Percentiles rank a stretch among this genome's conserved stretches.
Evolutionary conservation across 75 land plant species (phyloP).

Genomic region (Ceratopteris richardii): DNA sequence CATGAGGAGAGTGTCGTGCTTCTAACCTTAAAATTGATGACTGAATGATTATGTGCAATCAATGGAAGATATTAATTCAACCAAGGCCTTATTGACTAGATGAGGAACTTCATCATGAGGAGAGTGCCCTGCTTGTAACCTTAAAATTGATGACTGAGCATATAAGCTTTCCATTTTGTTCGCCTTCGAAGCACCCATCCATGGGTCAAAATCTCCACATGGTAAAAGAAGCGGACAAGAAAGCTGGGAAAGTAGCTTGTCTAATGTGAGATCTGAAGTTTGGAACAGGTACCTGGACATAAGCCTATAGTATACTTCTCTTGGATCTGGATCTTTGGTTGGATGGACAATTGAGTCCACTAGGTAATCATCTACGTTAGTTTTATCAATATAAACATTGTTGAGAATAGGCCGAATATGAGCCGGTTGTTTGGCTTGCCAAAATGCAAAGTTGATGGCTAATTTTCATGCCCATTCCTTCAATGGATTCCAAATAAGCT

Average conservation of each 20-base stretch:
- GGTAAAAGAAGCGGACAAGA: constrained; percentile 78
- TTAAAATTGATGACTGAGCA: constrained; percentile 63
- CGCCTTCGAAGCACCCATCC: constrained; percentile 88
- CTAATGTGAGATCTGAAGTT: constrained; percentile 53
- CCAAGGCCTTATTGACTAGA: constrained; percentile 59
- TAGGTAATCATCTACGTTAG: constrained; percentile 94
- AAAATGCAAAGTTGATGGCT: constrained; percentile 70
- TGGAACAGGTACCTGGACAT: constrained; percentile 70
- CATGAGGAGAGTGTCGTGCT: too few relatives aligned
- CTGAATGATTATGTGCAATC: too few relatives aligned
- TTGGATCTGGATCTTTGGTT: constrained; percentile 82
- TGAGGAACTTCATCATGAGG: constrained; percentile 98
- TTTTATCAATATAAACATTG: constrained; percentile 71
- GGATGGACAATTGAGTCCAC: constrained; percentile 81
- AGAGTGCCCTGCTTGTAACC: constrained; percentile 94
- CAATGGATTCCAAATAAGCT: constrained; percentile 58
- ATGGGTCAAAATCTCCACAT: constrained; percentile 97
- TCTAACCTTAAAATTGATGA: too few relatives aligned
- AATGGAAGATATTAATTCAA: constrained; percentile 62
- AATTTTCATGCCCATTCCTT: constrained; percentile 52
- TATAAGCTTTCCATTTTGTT: constrained; percentile 66
- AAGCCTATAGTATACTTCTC: constrained; percentile 88
- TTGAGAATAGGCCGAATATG: constrained; percentile 73
- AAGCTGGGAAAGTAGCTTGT: constrained; percentile 51
- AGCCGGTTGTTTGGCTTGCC: constrained; percentile 96